Evolutionary conservation across 345 rosid genomes (phyloP).

Genomic region (Bruguiera parviflora): DNA sequence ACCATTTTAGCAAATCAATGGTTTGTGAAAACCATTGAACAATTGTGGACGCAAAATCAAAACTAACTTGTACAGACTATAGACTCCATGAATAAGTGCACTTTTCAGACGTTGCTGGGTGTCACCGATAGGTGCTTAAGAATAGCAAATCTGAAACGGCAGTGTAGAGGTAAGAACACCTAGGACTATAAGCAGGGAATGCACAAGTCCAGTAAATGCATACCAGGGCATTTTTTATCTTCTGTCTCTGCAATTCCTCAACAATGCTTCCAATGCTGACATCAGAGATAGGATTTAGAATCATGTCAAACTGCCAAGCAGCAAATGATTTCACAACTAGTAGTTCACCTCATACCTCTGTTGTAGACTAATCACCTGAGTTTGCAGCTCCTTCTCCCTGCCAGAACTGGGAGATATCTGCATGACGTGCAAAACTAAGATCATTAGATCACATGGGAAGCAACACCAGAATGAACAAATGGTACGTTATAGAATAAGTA

Average conservation of each 20-base stretch:
- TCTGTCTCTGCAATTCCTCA: conserved; percentile 80
- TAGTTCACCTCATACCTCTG: conserved; percentile 55
- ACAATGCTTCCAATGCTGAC: conserved; percentile 54
- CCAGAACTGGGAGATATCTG: conserved; percentile 54
- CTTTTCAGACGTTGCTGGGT: no score
- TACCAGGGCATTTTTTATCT: conserved; percentile 68
- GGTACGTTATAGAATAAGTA: neutral
- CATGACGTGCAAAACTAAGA: conserved; percentile 22
- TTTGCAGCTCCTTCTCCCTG: conserved; percentile 72
- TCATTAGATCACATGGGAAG: conserved; percentile 10
- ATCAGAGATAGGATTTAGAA: conserved; percentile 31
- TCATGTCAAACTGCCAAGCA: neutral
- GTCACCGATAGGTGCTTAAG: neutral
- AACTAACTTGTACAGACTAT: no score
- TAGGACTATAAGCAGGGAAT: neutral
- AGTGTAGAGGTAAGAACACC: neutral
- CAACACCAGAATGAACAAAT: neutral
- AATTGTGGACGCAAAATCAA: neutral
- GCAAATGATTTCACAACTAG: neutral
- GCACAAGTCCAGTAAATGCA: conserved; percentile 2
- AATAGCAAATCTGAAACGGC: neutral
- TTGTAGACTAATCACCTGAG: conserved; percentile 63
- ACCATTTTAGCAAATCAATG: neutral
- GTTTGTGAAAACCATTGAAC: neutral
- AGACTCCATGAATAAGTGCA: no score